Evolutionary conservation across 129 eudicot genomes (phyloP), one percentile per base, ranked within the genome.

Genomic region (Flaveria bidentis): DNA sequence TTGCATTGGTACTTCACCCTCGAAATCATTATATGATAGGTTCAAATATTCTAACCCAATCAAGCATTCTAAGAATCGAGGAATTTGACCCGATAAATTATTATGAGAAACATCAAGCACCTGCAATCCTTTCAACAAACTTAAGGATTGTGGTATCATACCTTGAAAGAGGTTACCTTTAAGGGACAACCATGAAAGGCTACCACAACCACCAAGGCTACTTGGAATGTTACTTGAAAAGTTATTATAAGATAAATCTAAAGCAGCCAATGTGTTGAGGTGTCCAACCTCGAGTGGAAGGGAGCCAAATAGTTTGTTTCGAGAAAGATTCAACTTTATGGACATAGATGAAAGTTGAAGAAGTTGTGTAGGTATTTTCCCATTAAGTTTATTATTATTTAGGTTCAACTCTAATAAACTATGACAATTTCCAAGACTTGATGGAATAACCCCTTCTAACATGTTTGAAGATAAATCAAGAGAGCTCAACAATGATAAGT

Each of bases 361-460:
- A 41, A 58, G n/a, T 42, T 74, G 25, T 9, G 5, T 47, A 4
- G 80, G 80, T 64, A 76, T 64, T 28, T 8, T 6, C 0, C 80
- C 73, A 7, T 23, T 33, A 28, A 76, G 80, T 30, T 64, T 17
- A 50, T 76, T 76, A 6, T 49, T 15, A 16, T 6, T 0, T 16
- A 76, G 50, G 20, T 9, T 2, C 39, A 76, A 28, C 3, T 4
- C 20, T 2, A 9, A 28, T 36, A 76, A 36, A 26, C 15, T 1
- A 10, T 10, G 72, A 28, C 64, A 76, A 49, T 47, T 64, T 12
- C 50, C 51, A 3, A 76, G 1, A 20, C 67, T 76, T 26, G 63
- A 62, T 11, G 80, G 80, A 62, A 76, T 76, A 9, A 15, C 49
- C 2, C 72, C 18, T 76, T 63, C 72, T 9, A 76, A 28, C 41